Percentiles rank a stretch among this genome's conserved stretches.
phyloP scores from a whole-genome alignment of 352 stramenopile genomes.

The Phytophthora brassicae region DNA sequence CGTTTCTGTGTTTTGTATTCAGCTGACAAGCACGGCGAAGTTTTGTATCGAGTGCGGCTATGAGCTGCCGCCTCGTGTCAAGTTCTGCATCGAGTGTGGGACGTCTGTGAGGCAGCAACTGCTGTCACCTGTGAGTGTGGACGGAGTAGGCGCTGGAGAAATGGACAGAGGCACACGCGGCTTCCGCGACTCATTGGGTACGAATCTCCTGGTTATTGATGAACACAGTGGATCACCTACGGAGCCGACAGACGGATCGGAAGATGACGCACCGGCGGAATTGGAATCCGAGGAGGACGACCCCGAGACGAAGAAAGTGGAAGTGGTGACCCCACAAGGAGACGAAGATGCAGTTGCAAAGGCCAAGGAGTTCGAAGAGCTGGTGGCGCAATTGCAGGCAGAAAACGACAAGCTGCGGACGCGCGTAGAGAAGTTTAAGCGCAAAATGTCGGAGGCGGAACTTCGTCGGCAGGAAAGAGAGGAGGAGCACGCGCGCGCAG shows the following conservation, averaged over 20 bases:
- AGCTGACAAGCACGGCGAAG: conserved; percentile 70
- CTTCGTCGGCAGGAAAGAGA: conserved; percentile 55
- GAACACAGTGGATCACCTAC: conserved; percentile 64
- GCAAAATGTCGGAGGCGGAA: conserved; percentile 59
- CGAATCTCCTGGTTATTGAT: conserved; percentile 69
- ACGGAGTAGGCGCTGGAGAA: conserved; percentile 26
- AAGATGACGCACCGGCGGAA: conserved; percentile 49
- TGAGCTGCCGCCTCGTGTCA: conserved; percentile 71
- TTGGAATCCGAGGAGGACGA: conserved; percentile 44
- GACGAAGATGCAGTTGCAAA: conserved; percentile 27
- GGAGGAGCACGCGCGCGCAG: conserved; percentile 44
- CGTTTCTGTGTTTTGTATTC: no score
- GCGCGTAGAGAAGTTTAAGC: conserved; percentile 76
- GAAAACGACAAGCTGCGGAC: conserved; percentile 81
- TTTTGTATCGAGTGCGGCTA: conserved; percentile 88
- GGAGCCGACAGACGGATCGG: conserved; percentile 54
- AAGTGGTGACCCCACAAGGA: conserved; percentile 32
- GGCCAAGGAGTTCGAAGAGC: conserved; percentile 36
- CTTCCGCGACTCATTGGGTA: conserved; percentile 45
- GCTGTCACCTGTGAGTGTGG: conserved; percentile 48
- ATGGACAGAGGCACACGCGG: conserved; percentile 38
- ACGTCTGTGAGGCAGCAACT: conserved; percentile 61
- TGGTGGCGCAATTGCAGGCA: conserved; percentile 55
- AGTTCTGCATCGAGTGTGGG: conserved; percentile 88
- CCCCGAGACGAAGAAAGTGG: conserved; percentile 19